These are phyloP conservation scores for Xylariaceae sp. DNA, from an alignment of 2,329 filamentous ascomycete species.

Conservation along the genomic window DNA sequence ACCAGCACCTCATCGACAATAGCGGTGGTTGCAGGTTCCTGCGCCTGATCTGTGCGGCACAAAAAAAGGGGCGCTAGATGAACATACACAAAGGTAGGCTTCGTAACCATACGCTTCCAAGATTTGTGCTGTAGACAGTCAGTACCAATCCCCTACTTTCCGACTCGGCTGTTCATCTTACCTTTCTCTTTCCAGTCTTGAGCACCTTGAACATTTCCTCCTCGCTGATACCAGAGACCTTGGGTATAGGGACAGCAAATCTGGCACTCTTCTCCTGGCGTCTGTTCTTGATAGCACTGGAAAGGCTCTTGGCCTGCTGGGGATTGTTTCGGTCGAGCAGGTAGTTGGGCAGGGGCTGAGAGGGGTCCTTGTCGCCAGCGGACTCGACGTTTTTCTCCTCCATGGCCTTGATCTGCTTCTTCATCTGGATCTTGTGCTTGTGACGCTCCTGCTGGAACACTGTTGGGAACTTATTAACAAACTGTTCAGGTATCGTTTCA, in stretches of 20 bases:
- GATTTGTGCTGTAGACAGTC: constrained; percentile 44
- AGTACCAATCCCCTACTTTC: constrained; percentile 56
- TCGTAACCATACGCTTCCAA: constrained; percentile 4
- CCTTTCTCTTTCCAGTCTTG: constrained; percentile 87
- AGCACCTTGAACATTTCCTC: constrained; percentile 83
- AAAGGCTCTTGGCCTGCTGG: constrained; percentile 65
- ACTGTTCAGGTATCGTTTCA: neutral
- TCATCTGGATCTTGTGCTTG: constrained; percentile 98
- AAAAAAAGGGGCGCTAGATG: neutral
- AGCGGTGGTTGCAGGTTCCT: too few species aligned
- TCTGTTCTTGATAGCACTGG: constrained; percentile 92
- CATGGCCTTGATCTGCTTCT: constrained; percentile 87
- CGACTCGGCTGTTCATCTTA: constrained; percentile 62
- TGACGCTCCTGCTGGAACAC: constrained; percentile 69
- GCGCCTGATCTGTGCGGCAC: too few species aligned
- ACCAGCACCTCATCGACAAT: too few species aligned
- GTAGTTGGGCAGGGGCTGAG: constrained; percentile 84
- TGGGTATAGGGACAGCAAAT: constrained; percentile 88
- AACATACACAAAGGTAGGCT: neutral
- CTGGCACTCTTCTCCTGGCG: constrained; percentile 89
- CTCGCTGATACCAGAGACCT: constrained; percentile 88
- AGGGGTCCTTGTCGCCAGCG: constrained; percentile 70
- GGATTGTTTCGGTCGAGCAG: constrained; percentile 78
- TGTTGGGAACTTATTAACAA: constrained; percentile 1
- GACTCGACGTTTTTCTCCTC: constrained; percentile 97